A percentile compares a stretch with the other conserved stretches of the same genome.
Conservation (phyloP, 2,329 filamentous ascomycete species). For the Fusarium agapanthi region DNA sequence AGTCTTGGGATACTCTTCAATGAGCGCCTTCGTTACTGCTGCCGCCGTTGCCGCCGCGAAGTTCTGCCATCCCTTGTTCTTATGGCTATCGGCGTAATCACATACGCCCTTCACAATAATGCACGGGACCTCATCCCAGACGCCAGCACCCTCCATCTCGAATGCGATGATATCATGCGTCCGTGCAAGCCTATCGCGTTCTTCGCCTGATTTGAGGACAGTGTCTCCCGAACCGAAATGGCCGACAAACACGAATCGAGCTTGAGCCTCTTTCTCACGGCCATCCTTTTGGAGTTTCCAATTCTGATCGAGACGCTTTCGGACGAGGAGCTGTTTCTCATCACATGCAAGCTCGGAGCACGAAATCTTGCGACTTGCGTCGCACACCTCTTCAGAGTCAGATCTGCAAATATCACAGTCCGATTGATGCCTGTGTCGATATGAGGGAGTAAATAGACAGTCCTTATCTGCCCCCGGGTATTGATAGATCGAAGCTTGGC, state of each 20-base stretch:
- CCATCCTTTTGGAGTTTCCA: too few relatives aligned
- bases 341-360: slow-evolving; percentile 11
- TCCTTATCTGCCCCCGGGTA: slow-evolving; percentile 42
- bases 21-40: slow-evolving; percentile 53
- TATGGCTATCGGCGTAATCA: slow-evolving; percentile 44
- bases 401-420: neutral
- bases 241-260: slow-evolving; percentile 46
- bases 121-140: slow-evolving; percentile 47
- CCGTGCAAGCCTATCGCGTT: slow-evolving; percentile 46
- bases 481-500: neutral
- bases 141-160: slow-evolving; percentile 48
- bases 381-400: neutral
- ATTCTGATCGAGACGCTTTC: too few relatives aligned
- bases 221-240: slow-evolving; percentile 49
- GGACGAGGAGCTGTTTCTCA: too few relatives aligned
- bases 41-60: slow-evolving; percentile 52
- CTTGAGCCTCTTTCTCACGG: neutral
- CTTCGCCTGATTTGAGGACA: slow-evolving; percentile 48
- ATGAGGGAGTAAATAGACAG: slow-evolving; percentile 25
- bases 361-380: neutral
- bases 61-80: slow-evolving; percentile 46
- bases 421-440: slow-evolving; percentile 7
- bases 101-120: slow-evolving; percentile 52
- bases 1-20: neutral
- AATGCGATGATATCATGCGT: slow-evolving; percentile 32